phyloP scores from a whole-genome alignment of 306 rosid species.

The Myrica gale region DNA sequence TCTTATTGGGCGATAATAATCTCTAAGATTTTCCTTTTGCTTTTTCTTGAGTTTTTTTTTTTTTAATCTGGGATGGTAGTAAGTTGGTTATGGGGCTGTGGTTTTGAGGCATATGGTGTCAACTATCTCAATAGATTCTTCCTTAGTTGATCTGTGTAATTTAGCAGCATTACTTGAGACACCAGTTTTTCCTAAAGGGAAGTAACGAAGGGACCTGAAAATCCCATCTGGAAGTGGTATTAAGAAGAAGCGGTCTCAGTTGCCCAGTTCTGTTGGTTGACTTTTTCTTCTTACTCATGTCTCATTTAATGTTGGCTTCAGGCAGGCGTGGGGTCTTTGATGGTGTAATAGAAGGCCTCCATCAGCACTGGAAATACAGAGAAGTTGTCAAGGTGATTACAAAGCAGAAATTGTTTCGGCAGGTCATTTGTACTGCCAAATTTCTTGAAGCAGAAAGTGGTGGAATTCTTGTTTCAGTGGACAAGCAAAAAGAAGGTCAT shows the following conservation, averaged over 20 bases:
- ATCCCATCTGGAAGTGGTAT: background rate
- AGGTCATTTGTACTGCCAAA: conserved; percentile 62
- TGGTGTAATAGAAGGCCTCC: conserved; percentile 80
- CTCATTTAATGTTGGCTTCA: conserved; percentile 35
- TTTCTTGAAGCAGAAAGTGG: conserved; percentile 74
- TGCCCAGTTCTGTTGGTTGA: background rate
- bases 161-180: background rate
- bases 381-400: conserved; percentile 85
- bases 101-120: background rate
- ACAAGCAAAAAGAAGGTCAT: conserved; percentile 73
- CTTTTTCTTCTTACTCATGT: conserved; percentile 12
- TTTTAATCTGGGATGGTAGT: background rate
- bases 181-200: background rate
- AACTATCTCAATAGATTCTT: background rate
- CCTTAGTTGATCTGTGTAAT: background rate
- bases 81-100: background rate
- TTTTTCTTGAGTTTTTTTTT: background rate
- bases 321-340: conserved; percentile 85
- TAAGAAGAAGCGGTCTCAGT: background rate
- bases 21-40: background rate
- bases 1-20: background rate
- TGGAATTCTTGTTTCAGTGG: conserved; percentile 72
- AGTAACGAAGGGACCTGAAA: background rate
- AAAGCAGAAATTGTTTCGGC: conserved; percentile 60
- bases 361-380: conserved; percentile 88